Base-by-base conservation (phyloP, 2,329 filamentous ascomycete genomes). In the Ramularia collo-cygni region DNA sequence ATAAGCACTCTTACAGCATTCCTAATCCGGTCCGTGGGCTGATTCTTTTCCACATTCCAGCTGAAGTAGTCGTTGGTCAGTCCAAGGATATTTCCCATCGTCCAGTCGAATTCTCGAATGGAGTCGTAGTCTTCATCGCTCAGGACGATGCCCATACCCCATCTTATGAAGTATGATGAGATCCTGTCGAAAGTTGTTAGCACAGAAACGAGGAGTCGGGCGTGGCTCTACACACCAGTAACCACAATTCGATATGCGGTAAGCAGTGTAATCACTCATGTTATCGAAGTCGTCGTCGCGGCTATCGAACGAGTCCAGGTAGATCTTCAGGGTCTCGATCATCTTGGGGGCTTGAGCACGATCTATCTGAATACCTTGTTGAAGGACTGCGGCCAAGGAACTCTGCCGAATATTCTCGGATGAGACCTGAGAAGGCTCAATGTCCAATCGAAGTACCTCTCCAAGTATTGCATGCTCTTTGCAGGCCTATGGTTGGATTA, bases 41-140 rank as follows among this genome's bases (percentile, higher is more conserved):
- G 31, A 7, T 34, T 15, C 15, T 34, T 34, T n/a, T 34, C 31
- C 15, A 34, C 31, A 34, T 19, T 34, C 31, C 31, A 34, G 16
- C 31, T 34, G 14, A 34, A 34, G 31, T 34, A 34, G 14, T 34
- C 31, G 31, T 34, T 34, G 15, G 31, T 34, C 5, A 34, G 15
- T 8, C 31, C 31, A 9, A 34, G 31, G 15, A 34, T 18, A n/a
- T 34, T 34, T 8, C 31, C 31, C 31, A 34, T 34, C 15, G 31
- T 18, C 12, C 17, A 5, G 31, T 34, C 31, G 31, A 16, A 34
- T 16, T 14, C 6, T 8, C 21, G 8, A 6, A 34, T 34, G 15
- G 31, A 34, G 4, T 5, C 8, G 15, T 34, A 34, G 14, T 34
- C 31, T 34, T 16, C 13, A 5, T 8, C 6, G 15, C 5, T 34